phyloP scores from a whole-genome alignment of 192 early-diverging fungal genomes.

The Pilobolus umbonatus region DNA sequence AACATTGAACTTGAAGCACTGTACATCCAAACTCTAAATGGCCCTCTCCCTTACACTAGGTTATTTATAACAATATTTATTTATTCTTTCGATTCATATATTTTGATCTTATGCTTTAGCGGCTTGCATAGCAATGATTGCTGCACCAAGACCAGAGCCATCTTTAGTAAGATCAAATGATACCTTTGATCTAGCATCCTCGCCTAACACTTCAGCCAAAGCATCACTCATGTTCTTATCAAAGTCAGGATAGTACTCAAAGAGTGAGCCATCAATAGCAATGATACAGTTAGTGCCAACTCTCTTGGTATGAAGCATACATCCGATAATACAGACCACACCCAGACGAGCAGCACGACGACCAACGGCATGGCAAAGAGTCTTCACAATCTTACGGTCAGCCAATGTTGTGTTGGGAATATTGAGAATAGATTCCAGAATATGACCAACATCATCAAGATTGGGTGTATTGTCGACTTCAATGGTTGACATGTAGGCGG shows the following conservation, averaged over 20 bases:
- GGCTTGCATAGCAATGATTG: conserved; percentile 41
- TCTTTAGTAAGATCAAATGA: conserved; percentile 69
- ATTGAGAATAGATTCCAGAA: conserved; percentile 66
- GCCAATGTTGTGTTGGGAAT: conserved; percentile 61
- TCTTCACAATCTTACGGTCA: conserved; percentile 81
- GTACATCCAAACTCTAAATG: too few relatives aligned
- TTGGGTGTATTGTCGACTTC: conserved; percentile 60
- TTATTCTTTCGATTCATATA: too few relatives aligned
- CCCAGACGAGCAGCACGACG: conserved; percentile 78
- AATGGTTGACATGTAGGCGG: conserved; percentile 69
- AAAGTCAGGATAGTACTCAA: conserved; percentile 74
- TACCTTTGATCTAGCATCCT: conserved; percentile 54
- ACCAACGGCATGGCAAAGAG: conserved; percentile 74
- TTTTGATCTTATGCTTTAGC: conserved; percentile 6
- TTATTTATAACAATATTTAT: too few relatives aligned
- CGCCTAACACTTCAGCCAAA: conserved; percentile 69
- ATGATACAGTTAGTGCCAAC: conserved; percentile 7
- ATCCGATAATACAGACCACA: conserved; percentile 60
- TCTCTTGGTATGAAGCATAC: conserved; percentile 59
- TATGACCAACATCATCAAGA: conserved; percentile 54
- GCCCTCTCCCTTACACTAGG: too few relatives aligned
- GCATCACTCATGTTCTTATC: conserved; percentile 70
- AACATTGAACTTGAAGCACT: too few relatives aligned
- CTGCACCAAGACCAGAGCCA: conserved; percentile 82
- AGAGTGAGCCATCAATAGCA: conserved; percentile 69